Evolutionary conservation across 2,329 filamentous ascomycete species (phyloP).

Genomic region (Cytospora piceicola): DNA sequence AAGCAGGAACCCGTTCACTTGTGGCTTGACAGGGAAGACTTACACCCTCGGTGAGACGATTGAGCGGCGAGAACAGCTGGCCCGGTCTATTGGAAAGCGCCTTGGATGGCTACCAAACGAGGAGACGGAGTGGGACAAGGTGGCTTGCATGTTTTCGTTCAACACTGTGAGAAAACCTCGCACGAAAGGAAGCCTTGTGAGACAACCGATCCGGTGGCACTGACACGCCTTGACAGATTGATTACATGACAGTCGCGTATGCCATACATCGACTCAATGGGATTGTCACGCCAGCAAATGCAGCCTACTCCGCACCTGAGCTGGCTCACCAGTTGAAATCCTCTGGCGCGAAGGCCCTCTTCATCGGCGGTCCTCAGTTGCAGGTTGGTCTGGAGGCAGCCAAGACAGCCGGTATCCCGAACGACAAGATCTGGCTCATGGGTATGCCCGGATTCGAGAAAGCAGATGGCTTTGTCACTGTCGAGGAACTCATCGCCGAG

Average conservation of each 20-base stretch:
- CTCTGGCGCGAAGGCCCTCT: slow-evolving; percentile 69
- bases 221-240: slow-evolving; percentile 17
- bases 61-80: slow-evolving; percentile 67
- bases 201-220: not conserved
- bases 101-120: slow-evolving; percentile 71
- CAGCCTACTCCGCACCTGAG: slow-evolving; percentile 71
- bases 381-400: slow-evolving; percentile 67
- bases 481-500: slow-evolving; percentile 67
- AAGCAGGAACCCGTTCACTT: slow-evolving; percentile 74
- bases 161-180: slow-evolving; percentile 66
- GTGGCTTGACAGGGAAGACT: slow-evolving; percentile 71
- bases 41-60: slow-evolving; percentile 67
- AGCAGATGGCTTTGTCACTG: slow-evolving; percentile 61
- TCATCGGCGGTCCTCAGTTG: slow-evolving; percentile 71
- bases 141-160: slow-evolving; percentile 75
- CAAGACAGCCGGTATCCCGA: slow-evolving; percentile 63
- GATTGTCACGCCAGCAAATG: slow-evolving; percentile 74
- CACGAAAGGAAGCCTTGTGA: not conserved
- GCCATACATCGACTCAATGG: slow-evolving; percentile 76
- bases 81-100: slow-evolving; percentile 70
- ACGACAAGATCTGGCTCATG: slow-evolving; percentile 69
- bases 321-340: slow-evolving; percentile 73
- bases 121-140: slow-evolving; percentile 81
- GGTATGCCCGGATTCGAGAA: slow-evolving; percentile 64
- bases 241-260: slow-evolving; percentile 65